These are phyloP conservation scores for Echinochloa phyllopogon DNA, from an alignment of 176 grass and related monocot genomes.

Conservation along the genomic window DNA sequence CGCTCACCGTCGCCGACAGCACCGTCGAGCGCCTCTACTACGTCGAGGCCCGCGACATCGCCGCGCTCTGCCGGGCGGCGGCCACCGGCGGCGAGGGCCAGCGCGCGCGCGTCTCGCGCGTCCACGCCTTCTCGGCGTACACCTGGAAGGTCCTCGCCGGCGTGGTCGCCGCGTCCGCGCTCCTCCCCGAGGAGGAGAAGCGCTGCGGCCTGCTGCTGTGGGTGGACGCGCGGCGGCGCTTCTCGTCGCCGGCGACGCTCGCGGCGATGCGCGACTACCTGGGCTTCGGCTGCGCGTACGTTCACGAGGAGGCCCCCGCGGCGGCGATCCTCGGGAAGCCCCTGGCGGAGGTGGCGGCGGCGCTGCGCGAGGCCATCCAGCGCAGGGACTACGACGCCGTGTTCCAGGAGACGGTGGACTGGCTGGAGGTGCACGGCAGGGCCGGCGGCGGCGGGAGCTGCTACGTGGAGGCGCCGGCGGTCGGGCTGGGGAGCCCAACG, in stretches of 20 bases:
- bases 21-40: conserved; percentile 23
- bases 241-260: conserved; percentile 2
- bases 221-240: conserved; percentile 41
- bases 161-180: conserved; percentile 6
- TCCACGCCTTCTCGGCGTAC: conserved; percentile 50
- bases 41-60: neutral
- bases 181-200: neutral
- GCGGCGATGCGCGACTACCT: conserved; percentile 34
- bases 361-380: too few species aligned
- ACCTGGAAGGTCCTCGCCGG: conserved; percentile 50
- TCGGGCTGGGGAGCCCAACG: conserved; percentile 52
- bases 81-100: neutral
- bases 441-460: conserved; percentile 22
- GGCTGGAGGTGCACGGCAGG: too few species aligned
- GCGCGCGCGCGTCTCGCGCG: conserved; percentile 8
- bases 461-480: conserved; percentile 37
- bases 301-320: neutral
- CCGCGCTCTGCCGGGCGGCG: neutral
- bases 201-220: conserved; percentile 48
- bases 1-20: neutral
- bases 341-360: conserved; percentile 16
- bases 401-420: too few species aligned
- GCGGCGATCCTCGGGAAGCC: conserved; percentile 26
- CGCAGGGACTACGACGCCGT: too few species aligned
- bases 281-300: conserved; percentile 44